phyloP scores from a whole-genome alignment of 2,329 filamentous ascomycete genomes.

The Dissoconium aciculare region DNA sequence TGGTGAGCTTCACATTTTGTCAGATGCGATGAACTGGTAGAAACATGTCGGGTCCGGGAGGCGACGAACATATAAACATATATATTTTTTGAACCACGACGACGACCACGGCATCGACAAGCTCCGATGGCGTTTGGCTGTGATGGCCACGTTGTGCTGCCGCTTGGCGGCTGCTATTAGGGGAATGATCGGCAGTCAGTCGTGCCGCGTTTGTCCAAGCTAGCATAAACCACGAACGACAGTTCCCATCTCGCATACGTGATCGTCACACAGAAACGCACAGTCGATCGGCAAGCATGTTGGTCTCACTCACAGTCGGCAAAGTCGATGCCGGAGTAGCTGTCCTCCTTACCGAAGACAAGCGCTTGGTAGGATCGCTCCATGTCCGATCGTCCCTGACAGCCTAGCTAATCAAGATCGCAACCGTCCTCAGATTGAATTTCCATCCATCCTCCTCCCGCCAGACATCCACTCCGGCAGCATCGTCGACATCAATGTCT shows the following conservation, averaged over 20 bases:
- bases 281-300: constrained; percentile 45
- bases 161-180: not conserved
- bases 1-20: too few relatives aligned
- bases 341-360: constrained; percentile 90
- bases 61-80: too few relatives aligned
- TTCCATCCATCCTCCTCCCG: constrained; percentile 90
- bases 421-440: constrained; percentile 61
- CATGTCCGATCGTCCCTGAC: not conserved
- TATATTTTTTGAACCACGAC: too few relatives aligned
- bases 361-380: constrained; percentile 62
- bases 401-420: constrained; percentile 6
- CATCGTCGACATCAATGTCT: constrained; percentile 94
- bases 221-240: not conserved
- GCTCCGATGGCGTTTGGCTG: too few relatives aligned
- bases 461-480: constrained; percentile 89
- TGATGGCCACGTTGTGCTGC: too few relatives aligned
- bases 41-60: too few relatives aligned
- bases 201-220: not conserved
- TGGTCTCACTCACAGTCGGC: constrained; percentile 94
- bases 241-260: not conserved
- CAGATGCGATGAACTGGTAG: too few relatives aligned
- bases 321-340: constrained; percentile 98
- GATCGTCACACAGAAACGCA: not conserved
- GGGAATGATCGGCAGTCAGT: not conserved
- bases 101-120: too few relatives aligned